Evolutionary conservation across 345 rosid genomes (phyloP).

Genomic region (sweet orange (Citrus sinensis)): DVS_A1.0 CM039164.1:21985001-21985500

Average conservation of each 20-base stretch:
- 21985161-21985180: constrained; percentile 20
- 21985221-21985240: neutral
- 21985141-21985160: constrained; percentile 52
- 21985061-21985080: constrained; percentile 67
- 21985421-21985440: neutral
- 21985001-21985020: constrained; percentile 48
- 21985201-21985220: neutral
- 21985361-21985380: neutral
- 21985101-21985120: constrained; percentile 49
- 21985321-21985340: neutral
- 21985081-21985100: constrained; percentile 49
- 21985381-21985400: neutral
- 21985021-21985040: constrained; percentile 53
- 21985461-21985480: too few species aligned
- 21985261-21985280: neutral
- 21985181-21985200: neutral
- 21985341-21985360: neutral
- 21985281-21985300: neutral
- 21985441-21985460: neutral
- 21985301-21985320: neutral
- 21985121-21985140: constrained; percentile 56
- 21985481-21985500: too few species aligned
- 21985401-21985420: neutral
- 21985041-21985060: constrained; percentile 66
- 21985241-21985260: neutral